Conservation (phyloP, 495 filamentous ascomycete species). For the Tuber magnatum region DNA sequence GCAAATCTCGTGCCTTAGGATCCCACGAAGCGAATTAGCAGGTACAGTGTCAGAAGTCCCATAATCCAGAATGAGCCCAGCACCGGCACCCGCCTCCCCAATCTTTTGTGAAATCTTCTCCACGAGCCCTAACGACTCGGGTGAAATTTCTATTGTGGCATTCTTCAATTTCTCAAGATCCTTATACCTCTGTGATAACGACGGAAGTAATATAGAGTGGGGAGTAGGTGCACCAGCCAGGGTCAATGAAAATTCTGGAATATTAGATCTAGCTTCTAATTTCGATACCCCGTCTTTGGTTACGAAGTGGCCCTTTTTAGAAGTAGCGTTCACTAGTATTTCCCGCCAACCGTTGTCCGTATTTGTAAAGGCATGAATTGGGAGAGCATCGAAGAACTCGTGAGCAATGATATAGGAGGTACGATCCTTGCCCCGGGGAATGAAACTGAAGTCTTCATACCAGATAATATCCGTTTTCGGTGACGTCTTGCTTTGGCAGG, state of each 20-base stretch:
- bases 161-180: conserved; percentile 58
- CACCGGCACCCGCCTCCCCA: conserved; percentile 71
- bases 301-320: conserved; percentile 37
- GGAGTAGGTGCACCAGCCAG: conserved; percentile 65
- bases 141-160: conserved; percentile 77
- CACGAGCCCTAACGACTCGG: conserved; percentile 69
- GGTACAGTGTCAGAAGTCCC: conserved; percentile 72
- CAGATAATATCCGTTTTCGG: conserved; percentile 65
- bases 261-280: conserved; percentile 45
- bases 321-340: conserved; percentile 44
- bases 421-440: conserved; percentile 53
- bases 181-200: conserved; percentile 72
- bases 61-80: conserved; percentile 90
- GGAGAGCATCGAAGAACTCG: conserved; percentile 98
- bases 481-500: conserved; percentile 66
- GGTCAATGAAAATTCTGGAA: conserved; percentile 71
- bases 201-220: conserved; percentile 74
- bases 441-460: conserved; percentile 78
- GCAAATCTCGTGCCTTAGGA: conserved; percentile 62
- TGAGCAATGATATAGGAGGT: conserved; percentile 91
- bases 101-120: conserved; percentile 76
- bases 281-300: conserved; percentile 25
- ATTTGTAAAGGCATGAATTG: conserved; percentile 89
- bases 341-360: conserved; percentile 47
- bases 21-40: conserved; percentile 78